Conservation (phyloP, 2,329 filamentous ascomycete species). For the Monilinia fructicola region DNA sequence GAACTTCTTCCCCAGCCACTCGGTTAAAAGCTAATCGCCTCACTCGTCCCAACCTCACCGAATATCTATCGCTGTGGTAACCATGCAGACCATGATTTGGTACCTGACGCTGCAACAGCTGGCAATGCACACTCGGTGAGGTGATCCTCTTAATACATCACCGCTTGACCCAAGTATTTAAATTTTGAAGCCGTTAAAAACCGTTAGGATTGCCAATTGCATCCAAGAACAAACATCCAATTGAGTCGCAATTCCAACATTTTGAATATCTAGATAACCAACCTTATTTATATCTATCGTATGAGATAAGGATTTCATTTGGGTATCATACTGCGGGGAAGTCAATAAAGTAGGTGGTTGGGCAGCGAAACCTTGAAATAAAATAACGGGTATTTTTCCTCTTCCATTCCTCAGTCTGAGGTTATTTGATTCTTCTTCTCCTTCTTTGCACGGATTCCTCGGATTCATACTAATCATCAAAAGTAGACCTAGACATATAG, state of each 20-base stretch:
- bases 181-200: too few relatives aligned
- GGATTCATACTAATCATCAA: not conserved
- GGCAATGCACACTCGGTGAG: conserved; percentile 3
- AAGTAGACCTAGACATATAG: not conserved
- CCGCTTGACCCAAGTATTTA: not conserved
- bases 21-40: not conserved
- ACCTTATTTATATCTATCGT: not conserved
- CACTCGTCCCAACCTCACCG: not conserved
- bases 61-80: not conserved
- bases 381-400: conserved; percentile 9
- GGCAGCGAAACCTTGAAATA: conserved; percentile 9
- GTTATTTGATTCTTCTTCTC: not conserved
- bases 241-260: not conserved
- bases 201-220: too few relatives aligned
- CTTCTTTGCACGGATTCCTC: not conserved
- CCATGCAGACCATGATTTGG: not conserved
- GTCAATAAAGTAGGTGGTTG: conserved; percentile 16
- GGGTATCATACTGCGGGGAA: conserved; percentile 7
- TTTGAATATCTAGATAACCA: not conserved
- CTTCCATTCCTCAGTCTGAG: conserved; percentile 4
- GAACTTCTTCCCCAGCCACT: not conserved
- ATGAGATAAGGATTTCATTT: conserved; percentile 3
- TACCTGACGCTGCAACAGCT: conserved; percentile 4
- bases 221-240: not conserved
- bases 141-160: not conserved